phyloP scores from a whole-genome alignment of 1,284 basidiomycete genomes.

The Puccinia novopanici region DNA sequence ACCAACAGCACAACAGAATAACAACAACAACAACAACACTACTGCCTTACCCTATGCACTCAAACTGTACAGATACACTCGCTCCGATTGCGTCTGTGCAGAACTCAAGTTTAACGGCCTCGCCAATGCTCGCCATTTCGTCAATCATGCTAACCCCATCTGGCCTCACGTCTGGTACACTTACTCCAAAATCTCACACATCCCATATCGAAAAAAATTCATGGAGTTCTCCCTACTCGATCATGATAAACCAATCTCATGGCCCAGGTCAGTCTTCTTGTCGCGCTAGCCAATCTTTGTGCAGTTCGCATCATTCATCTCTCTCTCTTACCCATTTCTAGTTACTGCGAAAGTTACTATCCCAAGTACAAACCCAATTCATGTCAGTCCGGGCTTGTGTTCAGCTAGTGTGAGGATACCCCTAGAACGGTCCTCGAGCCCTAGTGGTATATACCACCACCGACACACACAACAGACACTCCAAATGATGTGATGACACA shows the following conservation, averaged over 20 bases:
- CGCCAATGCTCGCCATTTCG: slow-evolving; percentile 19
- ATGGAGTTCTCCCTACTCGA: slow-evolving; percentile 37
- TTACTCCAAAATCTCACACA: not conserved
- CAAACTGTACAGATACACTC: slow-evolving; percentile 36
- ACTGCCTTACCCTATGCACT: slow-evolving; percentile 18
- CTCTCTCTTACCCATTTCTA: not conserved
- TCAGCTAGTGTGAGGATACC: too few species aligned
- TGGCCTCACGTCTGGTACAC: slow-evolving; percentile 36
- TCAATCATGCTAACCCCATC: not conserved
- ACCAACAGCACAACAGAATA: too few species aligned
- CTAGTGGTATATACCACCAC: too few species aligned
- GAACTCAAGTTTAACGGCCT: slow-evolving; percentile 34
- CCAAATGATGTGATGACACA: too few species aligned
- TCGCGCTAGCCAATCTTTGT: not conserved
- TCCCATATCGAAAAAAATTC: slow-evolving; percentile 13
- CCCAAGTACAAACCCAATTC: not conserved
- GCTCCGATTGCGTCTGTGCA: slow-evolving; percentile 30
- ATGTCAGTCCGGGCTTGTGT: not conserved
- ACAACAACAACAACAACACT: not conserved
- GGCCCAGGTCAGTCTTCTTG: slow-evolving; percentile 18
- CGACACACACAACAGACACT: too few species aligned
- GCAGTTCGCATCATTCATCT: not conserved
- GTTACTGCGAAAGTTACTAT: slow-evolving; percentile 11
- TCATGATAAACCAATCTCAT: slow-evolving; percentile 22
- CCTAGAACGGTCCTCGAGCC: too few species aligned